phyloP scores from a whole-genome alignment of 2,329 filamentous ascomycete genomes.

The Ceratocystis destructans region DNA sequence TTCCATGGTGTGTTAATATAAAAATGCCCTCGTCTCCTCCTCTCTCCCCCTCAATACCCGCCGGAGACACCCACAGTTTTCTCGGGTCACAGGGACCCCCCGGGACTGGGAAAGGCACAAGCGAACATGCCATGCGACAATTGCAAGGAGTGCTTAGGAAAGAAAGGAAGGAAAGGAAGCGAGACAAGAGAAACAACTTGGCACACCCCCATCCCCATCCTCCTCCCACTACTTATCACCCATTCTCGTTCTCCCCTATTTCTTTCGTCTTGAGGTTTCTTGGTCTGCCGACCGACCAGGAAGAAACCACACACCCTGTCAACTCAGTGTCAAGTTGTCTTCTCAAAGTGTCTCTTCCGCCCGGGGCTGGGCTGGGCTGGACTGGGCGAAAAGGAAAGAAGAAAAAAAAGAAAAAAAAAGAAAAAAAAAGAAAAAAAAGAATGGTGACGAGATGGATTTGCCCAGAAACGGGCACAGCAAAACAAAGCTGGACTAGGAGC shows the following conservation, averaged over 20 bases:
- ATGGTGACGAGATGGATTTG: neutral
- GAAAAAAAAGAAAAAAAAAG: neutral
- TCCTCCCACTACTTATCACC: neutral
- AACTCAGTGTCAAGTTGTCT: slow-evolving; percentile 2
- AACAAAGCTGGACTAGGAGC: neutral
- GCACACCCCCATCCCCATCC: neutral
- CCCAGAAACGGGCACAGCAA: slow-evolving; percentile 1
- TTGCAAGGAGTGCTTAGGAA: slow-evolving; percentile 1
- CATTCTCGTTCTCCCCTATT: neutral
- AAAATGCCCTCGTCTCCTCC: neutral
- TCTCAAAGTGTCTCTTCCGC: neutral
- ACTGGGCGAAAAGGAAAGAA: neutral
- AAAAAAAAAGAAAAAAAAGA: too few species aligned
- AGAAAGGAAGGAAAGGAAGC: slow-evolving; percentile 2
- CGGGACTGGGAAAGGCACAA: slow-evolving; percentile 4
- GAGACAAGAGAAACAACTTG: slow-evolving; percentile 7
- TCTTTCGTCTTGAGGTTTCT: neutral
- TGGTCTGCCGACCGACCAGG: neutral
- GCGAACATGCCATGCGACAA: slow-evolving; percentile 9
- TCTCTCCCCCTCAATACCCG: neutral
- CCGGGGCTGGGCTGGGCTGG: neutral
- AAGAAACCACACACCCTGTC: slow-evolving; percentile 4
- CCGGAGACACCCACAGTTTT: slow-evolving; percentile 4
- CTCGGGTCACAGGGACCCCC: neutral
- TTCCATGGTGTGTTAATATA: neutral